Conservation (phyloP, 768 basidiomycete species). For the Calocybe gangraenosa region DNA sequence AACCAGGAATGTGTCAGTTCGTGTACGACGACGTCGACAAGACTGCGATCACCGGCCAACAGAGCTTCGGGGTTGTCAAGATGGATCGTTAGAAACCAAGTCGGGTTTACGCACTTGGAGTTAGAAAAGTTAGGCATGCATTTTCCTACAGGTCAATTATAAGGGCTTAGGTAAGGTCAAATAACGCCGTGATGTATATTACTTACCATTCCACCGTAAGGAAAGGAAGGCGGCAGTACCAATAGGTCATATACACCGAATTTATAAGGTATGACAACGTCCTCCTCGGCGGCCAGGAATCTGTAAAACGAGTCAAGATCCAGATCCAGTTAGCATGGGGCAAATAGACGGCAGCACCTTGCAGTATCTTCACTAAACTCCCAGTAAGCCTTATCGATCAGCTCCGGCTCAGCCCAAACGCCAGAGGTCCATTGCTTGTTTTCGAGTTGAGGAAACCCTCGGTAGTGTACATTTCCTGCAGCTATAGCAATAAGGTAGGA, state of each 20-base stretch:
- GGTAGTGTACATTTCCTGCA: slow-evolving; percentile 76
- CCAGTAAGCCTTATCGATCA: slow-evolving; percentile 73
- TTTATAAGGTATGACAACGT: slow-evolving; percentile 66
- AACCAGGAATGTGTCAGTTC: slow-evolving; percentile 89
- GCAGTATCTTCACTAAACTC: slow-evolving; percentile 89
- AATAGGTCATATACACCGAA: slow-evolving; percentile 90
- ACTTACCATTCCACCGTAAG: slow-evolving; percentile 84
- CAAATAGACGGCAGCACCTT: slow-evolving; percentile 35
- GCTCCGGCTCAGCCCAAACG: slow-evolving; percentile 87
- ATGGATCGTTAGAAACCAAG: neutral
- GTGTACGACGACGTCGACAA: slow-evolving; percentile 89
- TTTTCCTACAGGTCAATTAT: slow-evolving; percentile 59
- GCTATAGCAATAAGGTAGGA: slow-evolving; percentile 94
- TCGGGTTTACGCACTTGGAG: slow-evolving; percentile 57
- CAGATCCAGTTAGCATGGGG: neutral
- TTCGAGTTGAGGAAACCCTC: slow-evolving; percentile 50
- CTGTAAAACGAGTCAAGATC: slow-evolving; percentile 29
- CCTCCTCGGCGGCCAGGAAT: slow-evolving; percentile 75
- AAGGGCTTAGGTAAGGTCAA: neutral
- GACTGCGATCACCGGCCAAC: slow-evolving; percentile 78
- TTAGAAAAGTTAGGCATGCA: slow-evolving; percentile 82
- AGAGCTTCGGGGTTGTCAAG: slow-evolving; percentile 43
- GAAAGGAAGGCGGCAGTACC: slow-evolving; percentile 88
- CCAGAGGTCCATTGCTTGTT: slow-evolving; percentile 79
- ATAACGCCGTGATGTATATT: neutral